Conservation (phyloP, 1,139 yeast genomes). For the Blastobotrys petasosporus region DNA sequence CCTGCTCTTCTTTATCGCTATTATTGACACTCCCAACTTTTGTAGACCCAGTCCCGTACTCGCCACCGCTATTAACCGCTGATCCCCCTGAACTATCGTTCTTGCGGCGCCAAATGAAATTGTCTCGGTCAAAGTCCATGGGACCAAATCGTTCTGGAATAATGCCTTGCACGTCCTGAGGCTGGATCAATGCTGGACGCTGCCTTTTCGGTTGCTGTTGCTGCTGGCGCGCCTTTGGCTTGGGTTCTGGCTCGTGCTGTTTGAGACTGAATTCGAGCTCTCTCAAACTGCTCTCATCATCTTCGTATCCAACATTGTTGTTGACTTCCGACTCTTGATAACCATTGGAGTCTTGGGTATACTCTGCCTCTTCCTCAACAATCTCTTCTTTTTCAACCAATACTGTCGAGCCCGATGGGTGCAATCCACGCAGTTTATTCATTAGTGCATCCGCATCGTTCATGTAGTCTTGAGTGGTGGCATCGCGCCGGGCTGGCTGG, state of each 20-base stretch:
- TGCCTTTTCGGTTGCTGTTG: constrained; percentile 5
- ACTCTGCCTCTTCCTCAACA: constrained; percentile 3
- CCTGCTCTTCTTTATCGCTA: constrained; percentile 15
- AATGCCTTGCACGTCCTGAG: constrained; percentile 21
- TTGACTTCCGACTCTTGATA: constrained; percentile 2
- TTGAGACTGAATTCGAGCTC: constrained; percentile 15
- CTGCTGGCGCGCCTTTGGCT: constrained; percentile 1
- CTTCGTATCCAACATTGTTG: not conserved
- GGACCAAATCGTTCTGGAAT: constrained; percentile 21
- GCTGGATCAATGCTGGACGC: constrained; percentile 22
- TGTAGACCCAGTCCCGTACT: constrained; percentile 23
- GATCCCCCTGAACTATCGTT: constrained; percentile 37
- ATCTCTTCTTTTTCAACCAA: not conserved
- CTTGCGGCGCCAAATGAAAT: constrained; percentile 17
- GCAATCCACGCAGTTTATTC: constrained; percentile 12
- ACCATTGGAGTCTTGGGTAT: constrained; percentile 8
- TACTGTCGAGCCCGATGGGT: constrained; percentile 6
- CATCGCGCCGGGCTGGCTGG: constrained; percentile 1
- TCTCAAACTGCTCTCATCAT: constrained; percentile 10
- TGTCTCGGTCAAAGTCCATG: constrained; percentile 21
- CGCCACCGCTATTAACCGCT: not conserved
- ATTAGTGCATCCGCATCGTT: constrained; percentile 18
- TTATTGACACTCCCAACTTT: constrained; percentile 16
- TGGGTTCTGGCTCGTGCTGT: constrained; percentile 14
- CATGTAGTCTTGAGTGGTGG: constrained; percentile 18